Base-by-base conservation (phyloP, 495 filamentous ascomycete species). In the Pseudotulostoma volvatum region DNA sequence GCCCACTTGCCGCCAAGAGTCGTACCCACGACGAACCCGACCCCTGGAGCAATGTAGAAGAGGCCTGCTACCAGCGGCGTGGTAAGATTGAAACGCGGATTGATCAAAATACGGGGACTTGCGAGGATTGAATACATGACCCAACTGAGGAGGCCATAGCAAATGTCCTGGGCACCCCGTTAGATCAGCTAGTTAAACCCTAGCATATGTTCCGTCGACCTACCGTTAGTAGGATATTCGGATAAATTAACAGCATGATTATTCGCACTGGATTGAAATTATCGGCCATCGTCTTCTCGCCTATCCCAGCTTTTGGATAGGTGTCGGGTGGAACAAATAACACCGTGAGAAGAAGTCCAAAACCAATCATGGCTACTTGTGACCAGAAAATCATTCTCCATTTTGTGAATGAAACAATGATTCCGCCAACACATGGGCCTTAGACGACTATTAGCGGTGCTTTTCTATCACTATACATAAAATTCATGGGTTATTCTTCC, bases 31-130 rank as follows among this genome's bases (percentile, higher is more conserved):
- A 84, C 62, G 46, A 82, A 83, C 4, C 79, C 81, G 31, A 65
- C 65, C 13, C 79, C 79, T 0, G 81, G 81, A 1, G 81, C 74
- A 18, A 86, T 73, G 49, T 82, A 86, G 61, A 86, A 84, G 9
- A 86, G 67, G 3, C 78, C 79, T 31, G 64, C 65, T 45, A 77
- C 68, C n/a, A 84, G 63, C 2, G 78, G 77, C 3, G 76, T 64
- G 16, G 67, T 70, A 7, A 86, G 67, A 45, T 76, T 46, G 60
- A 83, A 85, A 14, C 79, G 70, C 2, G 79, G 78, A 50, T 83
- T 82, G 31, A 86, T 63, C 18, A 83, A 72, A 46, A 77, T 74
- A 36, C 78, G 76, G 44, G 79, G 79, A 14, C 78, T 79, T 14
- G 78, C 82, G 17, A 84, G 68, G 14, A 83, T 57, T 16, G 61